Base-by-base conservation (phyloP, 163 green algal genomes). In the Smithsoniella earleae region DNA sequence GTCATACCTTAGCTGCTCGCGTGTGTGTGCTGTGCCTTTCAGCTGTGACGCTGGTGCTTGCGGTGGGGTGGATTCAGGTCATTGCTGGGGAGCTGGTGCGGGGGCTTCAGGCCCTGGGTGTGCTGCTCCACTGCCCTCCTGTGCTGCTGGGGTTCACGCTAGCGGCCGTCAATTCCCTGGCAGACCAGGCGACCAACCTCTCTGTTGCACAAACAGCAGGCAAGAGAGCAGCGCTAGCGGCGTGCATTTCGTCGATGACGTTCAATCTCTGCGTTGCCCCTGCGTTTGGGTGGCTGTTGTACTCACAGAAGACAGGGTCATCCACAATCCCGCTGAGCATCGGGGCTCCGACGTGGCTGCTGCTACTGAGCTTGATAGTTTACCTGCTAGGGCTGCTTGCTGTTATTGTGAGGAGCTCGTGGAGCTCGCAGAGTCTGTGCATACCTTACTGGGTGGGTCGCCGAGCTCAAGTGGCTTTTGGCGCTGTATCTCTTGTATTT, bases 181-280 rank as follows among this genome's bases (percentile, higher is more conserved):
- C 30, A n/a, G 58, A 69, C 25, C 58, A 69, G 27, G 58, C 58
- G n/a, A 69, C 58, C 31, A 69, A 69, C 58, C 58, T 69, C 30
- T 69, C 58, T 4, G 16, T 69, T 0, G 58, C 58, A 13, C 58
- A 33, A 1, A 69, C n/a, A 30, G 34, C 27, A 8, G 58, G 58
- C n/a, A 69, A 69, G 2, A 30, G 58, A 25, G 58, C 58, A n/a
- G 58, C 58, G 5, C 27, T 69, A 25, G 58, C 58, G 31, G 58
- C 58, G 5, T 69, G 58, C 25, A 45, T 69, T 31, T 69, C 58
- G 22, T 30, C 27, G 30, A 69, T 69, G 58, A 69, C 58, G 5
- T 69, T 69, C 58, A 69, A 69, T 31, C 20, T 69, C 27, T 69
- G 58, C 58, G 43, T 69, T 34, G 58, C 58, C 8, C 43, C 58